Percentiles rank a stretch among this genome's conserved stretches.
Conservation (phyloP, 768 basidiomycete genomes). For the Sarcodon aspratus region DNA sequence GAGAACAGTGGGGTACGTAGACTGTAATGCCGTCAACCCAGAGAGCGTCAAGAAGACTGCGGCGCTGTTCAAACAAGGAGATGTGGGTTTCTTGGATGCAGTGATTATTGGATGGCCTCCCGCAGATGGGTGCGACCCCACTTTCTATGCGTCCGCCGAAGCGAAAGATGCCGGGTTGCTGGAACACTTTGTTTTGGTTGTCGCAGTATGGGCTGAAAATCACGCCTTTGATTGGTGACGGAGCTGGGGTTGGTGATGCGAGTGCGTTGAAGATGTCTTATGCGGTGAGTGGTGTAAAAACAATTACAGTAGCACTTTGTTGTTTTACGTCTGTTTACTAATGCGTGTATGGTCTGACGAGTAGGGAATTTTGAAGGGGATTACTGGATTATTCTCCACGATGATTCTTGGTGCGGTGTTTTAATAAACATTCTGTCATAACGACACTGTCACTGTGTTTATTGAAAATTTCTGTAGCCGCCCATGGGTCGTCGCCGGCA, state of each 20-base stretch:
- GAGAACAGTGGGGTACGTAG: constrained; percentile 28
- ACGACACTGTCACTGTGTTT: neutral
- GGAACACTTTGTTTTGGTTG: constrained; percentile 28
- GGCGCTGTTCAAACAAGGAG: constrained; percentile 26
- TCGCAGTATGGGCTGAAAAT: constrained; percentile 33
- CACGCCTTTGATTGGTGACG: constrained; percentile 33
- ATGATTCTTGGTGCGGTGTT: constrained; percentile 36
- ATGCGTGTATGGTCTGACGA: neutral
- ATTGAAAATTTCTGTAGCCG: constrained; percentile 24
- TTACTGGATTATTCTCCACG: constrained; percentile 38
- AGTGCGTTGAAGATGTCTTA: constrained; percentile 59
- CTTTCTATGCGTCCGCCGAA: constrained; percentile 40
- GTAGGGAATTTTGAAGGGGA: constrained; percentile 47
- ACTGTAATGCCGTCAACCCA: constrained; percentile 50
- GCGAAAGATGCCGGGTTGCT: constrained; percentile 19
- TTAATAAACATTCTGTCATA: neutral
- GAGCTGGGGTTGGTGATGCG: constrained; percentile 40
- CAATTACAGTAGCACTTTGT: neutral
- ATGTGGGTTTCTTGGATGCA: constrained; percentile 40
- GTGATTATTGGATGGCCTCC: constrained; percentile 50
- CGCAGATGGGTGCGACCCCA: constrained; percentile 33
- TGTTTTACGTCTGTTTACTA: neutral
- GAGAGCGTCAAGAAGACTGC: constrained; percentile 37
- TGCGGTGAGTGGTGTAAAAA: constrained; percentile 26
- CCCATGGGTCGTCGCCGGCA: constrained; percentile 44